A percentile compares a stretch with the other conserved stretches of the same genome.
Conservation (phyloP, 2,329 filamentous ascomycete species). For the Fusarium cyanostomum region DNA sequence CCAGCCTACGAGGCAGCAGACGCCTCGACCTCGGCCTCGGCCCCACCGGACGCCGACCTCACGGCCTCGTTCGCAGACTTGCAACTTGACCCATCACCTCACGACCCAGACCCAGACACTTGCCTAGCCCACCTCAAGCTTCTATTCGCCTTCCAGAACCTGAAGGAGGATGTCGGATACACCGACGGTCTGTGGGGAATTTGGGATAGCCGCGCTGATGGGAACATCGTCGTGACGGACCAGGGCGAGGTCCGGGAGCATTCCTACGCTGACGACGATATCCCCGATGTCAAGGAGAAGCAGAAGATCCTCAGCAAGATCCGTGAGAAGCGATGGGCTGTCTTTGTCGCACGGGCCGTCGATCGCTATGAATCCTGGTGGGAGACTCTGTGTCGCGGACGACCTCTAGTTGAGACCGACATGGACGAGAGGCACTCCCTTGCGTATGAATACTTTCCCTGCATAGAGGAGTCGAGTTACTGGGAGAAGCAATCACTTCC, state of each 20-base stretch:
- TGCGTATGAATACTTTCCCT: conserved; percentile 20
- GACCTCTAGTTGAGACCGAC: conserved; percentile 15
- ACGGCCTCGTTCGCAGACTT: conserved; percentile 26
- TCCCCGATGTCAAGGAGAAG: conserved; percentile 38
- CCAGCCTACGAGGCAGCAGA: conserved; percentile 21
- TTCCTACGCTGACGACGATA: conserved; percentile 1
- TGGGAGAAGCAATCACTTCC: conserved; percentile 33
- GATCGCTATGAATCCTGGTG: conserved; percentile 72
- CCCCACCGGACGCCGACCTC: conserved; percentile 13
- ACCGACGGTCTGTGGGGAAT: conserved; percentile 70
- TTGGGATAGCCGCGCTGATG: conserved; percentile 53
- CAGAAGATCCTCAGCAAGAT: conserved; percentile 56
- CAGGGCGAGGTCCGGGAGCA: conserved; percentile 26
- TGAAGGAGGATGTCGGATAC: conserved; percentile 69
- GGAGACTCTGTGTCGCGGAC: conserved; percentile 31
- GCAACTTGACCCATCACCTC: conserved; percentile 10
- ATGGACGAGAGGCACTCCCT: conserved; percentile 2
- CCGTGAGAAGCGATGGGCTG: conserved; percentile 73
- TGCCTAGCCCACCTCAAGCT: conserved; percentile 68
- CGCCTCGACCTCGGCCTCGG: neutral
- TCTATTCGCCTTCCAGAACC: conserved; percentile 68
- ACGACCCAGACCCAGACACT: conserved; percentile 25
- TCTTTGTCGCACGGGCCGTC: conserved; percentile 71
- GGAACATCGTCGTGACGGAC: conserved; percentile 9
- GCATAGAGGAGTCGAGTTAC: neutral